phyloP scores from a whole-genome alignment of 1,284 basidiomycete species.

The Ganoderma lingzhi region DNA sequence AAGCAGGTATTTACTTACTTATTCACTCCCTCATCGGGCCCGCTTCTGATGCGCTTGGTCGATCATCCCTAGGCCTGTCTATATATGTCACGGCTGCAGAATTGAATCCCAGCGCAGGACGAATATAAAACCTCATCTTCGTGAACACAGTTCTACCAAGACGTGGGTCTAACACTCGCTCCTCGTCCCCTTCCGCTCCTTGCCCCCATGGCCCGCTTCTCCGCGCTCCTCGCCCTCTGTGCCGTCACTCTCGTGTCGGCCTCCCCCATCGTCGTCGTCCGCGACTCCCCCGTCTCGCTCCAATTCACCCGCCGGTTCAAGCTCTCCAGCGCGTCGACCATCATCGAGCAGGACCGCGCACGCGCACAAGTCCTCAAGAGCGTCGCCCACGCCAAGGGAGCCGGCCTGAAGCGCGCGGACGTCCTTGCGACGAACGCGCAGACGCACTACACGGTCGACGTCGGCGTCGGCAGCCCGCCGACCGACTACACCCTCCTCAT shows the following conservation, averaged over 20 bases:
- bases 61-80: too few species aligned
- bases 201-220: neutral
- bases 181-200: too few species aligned
- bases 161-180: too few species aligned
- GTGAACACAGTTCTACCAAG: too few species aligned
- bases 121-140: too few species aligned
- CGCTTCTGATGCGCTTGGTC: too few species aligned
- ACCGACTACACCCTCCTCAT: conserved; percentile 38
- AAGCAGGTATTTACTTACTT: too few species aligned
- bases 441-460: conserved; percentile 35
- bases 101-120: too few species aligned
- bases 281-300: conserved; percentile 28
- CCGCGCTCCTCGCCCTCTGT: conserved; percentile 30
- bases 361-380: conserved; percentile 35
- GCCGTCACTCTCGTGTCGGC: conserved; percentile 25
- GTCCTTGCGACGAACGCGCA: conserved; percentile 37
- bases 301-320: conserved; percentile 38
- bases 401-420: conserved; percentile 34
- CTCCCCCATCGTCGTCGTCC: conserved; percentile 35
- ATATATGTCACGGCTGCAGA: too few species aligned
- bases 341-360: conserved; percentile 36
- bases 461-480: conserved; percentile 39
- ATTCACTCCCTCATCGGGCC: too few species aligned
- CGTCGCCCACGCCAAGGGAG: neutral
- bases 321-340: conserved; percentile 26